These are phyloP conservation scores for Ogataea corticis DNA, from an alignment of 805 yeast species.

Conservation along the genomic window DNA sequence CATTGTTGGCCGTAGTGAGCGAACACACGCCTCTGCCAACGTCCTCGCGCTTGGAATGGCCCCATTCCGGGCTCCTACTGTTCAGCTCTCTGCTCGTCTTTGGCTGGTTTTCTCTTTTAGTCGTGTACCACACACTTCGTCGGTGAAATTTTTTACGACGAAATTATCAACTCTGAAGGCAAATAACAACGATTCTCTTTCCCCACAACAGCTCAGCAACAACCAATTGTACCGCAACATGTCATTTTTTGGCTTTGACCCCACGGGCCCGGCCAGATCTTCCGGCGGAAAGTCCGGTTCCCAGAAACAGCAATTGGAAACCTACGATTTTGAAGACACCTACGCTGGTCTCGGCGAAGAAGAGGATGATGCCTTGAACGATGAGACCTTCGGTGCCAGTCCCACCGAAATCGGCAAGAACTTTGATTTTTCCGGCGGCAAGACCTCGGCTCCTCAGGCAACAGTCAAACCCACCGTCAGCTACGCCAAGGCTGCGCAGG, in stretches of 20 bases:
- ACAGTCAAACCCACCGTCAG: conserved; percentile 27
- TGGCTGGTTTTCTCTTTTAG: not conserved
- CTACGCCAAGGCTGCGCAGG: conserved; percentile 45
- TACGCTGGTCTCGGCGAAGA: conserved; percentile 81
- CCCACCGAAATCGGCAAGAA: conserved; percentile 51
- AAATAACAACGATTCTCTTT: not conserved
- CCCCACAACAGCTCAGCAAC: not conserved
- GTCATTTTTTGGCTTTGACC: conserved; percentile 71
- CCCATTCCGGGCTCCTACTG: no score
- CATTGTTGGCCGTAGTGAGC: no score
- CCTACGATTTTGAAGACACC: conserved; percentile 79
- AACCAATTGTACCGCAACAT: conserved; percentile 30
- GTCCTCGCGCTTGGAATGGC: no score
- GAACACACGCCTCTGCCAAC: no score
- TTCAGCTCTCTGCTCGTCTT: no score
- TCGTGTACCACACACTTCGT: conserved; percentile 4
- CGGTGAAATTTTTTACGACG: conserved; percentile 6
- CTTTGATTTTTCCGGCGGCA: conserved; percentile 58
- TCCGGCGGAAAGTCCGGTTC: conserved; percentile 23
- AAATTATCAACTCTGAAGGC: not conserved
- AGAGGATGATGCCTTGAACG: conserved; percentile 78
- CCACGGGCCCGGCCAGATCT: conserved; percentile 40
- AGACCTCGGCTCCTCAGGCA: conserved; percentile 22
- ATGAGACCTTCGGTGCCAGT: conserved; percentile 71
- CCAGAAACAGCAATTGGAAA: conserved; percentile 32